Conservation (phyloP, 257 asterid genomes). For the Jacaranda copaia region DNA sequence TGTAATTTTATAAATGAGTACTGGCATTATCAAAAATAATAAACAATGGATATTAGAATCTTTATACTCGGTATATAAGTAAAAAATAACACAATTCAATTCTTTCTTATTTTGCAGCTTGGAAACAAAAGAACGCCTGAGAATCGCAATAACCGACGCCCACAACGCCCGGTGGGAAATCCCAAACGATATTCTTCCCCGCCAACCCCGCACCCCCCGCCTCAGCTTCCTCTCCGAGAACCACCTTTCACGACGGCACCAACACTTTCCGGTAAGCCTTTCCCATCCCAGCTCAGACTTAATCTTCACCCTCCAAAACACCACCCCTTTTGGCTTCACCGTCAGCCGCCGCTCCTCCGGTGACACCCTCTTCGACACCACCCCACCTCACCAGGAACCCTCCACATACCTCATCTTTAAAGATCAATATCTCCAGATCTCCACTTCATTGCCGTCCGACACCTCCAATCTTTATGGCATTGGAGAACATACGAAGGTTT, state of each 20-base stretch:
- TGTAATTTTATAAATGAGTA: no score
- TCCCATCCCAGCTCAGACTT: slow-evolving; percentile 51
- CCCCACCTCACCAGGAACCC: slow-evolving; percentile 36
- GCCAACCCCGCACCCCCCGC: slow-evolving; percentile 31
- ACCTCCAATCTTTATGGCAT: slow-evolving; percentile 76
- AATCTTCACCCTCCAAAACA: slow-evolving; percentile 51
- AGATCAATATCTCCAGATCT: slow-evolving; percentile 86
- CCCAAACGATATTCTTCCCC: slow-evolving; percentile 53
- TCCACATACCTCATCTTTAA: slow-evolving; percentile 62
- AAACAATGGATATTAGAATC: no score
- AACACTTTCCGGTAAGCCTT: slow-evolving; percentile 30
- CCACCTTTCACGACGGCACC: slow-evolving; percentile 30
- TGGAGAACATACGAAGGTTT: slow-evolving; percentile 84
- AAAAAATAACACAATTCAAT: slow-evolving; percentile 12
- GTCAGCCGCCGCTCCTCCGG: slow-evolving; percentile 58
- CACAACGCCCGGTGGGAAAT: slow-evolving; percentile 58
- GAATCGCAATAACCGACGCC: slow-evolving; percentile 61
- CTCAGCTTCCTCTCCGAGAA: slow-evolving; percentile 31
- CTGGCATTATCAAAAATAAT: no score
- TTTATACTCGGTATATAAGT: background rate
- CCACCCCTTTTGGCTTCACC: slow-evolving; percentile 61
- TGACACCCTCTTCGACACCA: slow-evolving; percentile 53
- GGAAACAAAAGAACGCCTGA: slow-evolving; percentile 60
- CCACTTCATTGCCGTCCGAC: slow-evolving; percentile 62
- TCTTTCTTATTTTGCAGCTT: slow-evolving; percentile 42